Percentiles rank a stretch among this genome's conserved stretches.
Conservation (phyloP, 371 early-diverging fungal species). For the Fennellomyces sp. region DNA sequence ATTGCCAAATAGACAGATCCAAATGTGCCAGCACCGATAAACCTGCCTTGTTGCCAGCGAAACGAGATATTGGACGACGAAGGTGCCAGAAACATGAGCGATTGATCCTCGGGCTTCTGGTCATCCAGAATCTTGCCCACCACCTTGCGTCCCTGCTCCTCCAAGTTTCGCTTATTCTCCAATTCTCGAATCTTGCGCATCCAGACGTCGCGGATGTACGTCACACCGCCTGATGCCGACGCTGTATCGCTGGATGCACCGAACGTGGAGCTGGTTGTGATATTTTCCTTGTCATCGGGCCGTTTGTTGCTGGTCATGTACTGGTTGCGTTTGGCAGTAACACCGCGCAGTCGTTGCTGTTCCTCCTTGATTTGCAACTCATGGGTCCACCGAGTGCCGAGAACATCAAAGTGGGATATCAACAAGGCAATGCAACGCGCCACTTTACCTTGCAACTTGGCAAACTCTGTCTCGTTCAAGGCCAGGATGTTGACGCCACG, state of each 20-base stretch:
- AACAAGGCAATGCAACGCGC: slow-evolving; percentile 82
- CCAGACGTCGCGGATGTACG: slow-evolving; percentile 58
- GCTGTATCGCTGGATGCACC: slow-evolving; percentile 39
- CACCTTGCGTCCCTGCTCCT: slow-evolving; percentile 60
- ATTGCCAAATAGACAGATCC: slow-evolving; percentile 86
- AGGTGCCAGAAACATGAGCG: slow-evolving; percentile 75
- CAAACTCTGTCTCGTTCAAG: slow-evolving; percentile 72
- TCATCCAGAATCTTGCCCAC: slow-evolving; percentile 83
- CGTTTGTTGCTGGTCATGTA: slow-evolving; percentile 31
- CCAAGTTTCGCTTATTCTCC: slow-evolving; percentile 50
- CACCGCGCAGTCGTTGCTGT: slow-evolving; percentile 38
- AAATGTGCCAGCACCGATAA: slow-evolving; percentile 88
- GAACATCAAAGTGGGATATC: slow-evolving; percentile 82
- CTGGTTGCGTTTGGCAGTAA: slow-evolving; percentile 41
- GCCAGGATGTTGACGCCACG: slow-evolving; percentile 75
- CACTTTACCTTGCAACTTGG: slow-evolving; percentile 67
- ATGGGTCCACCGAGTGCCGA: slow-evolving; percentile 62
- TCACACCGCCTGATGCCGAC: slow-evolving; percentile 30
- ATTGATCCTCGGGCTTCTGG: slow-evolving; percentile 78
- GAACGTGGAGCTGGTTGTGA: slow-evolving; percentile 48
- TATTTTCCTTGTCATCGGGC: slow-evolving; percentile 35
- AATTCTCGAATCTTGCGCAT: slow-evolving; percentile 57
- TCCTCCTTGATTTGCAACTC: slow-evolving; percentile 54
- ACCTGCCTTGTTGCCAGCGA: slow-evolving; percentile 88
- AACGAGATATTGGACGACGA: slow-evolving; percentile 77